Conservation (phyloP, 352 stramenopile species). For the Pythium sp. region DNA sequence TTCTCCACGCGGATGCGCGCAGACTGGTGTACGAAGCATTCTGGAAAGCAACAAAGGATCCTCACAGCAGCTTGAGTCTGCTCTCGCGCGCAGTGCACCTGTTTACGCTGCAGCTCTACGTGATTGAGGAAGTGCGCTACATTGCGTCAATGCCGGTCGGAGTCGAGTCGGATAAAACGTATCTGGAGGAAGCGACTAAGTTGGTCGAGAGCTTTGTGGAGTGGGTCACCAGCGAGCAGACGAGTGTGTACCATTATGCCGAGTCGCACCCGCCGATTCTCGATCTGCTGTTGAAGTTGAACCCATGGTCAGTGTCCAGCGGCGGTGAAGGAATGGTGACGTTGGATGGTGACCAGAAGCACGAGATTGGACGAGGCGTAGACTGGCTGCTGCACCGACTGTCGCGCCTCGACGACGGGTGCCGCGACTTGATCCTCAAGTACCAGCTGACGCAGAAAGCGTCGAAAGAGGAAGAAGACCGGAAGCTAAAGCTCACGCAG, state of each 20-base stretch:
- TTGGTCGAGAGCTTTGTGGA: conserved; percentile 54
- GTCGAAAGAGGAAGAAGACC: conserved; percentile 64
- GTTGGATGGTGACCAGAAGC: conserved; percentile 79
- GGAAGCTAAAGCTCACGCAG: conserved; percentile 56
- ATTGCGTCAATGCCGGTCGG: conserved; percentile 43
- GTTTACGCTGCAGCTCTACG: conserved; percentile 82
- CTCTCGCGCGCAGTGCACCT: conserved; percentile 72
- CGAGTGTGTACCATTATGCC: conserved; percentile 25
- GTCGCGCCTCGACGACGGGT: conserved; percentile 44
- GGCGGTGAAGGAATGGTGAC: conserved; percentile 54
- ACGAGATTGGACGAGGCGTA: conserved; percentile 75
- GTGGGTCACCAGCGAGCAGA: conserved; percentile 54
- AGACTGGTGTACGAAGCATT: conserved; percentile 70
- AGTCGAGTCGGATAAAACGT: conserved; percentile 39
- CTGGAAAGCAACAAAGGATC: conserved; percentile 54
- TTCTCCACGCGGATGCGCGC: conserved; percentile 59
- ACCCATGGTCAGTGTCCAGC: conserved; percentile 63
- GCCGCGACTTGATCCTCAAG: conserved; percentile 42
- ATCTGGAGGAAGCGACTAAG: conserved; percentile 37
- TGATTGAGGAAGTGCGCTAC: conserved; percentile 74
- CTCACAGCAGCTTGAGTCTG: conserved; percentile 59
- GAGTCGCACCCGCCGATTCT: conserved; percentile 42
- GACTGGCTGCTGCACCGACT: conserved; percentile 78
- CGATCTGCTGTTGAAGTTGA: conserved; percentile 64
- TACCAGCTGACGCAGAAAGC: conserved; percentile 60